These are phyloP conservation scores for Phytophthora capsici DNA, from an alignment of 352 stramenopile genomes.

Conservation along the genomic window DNA sequence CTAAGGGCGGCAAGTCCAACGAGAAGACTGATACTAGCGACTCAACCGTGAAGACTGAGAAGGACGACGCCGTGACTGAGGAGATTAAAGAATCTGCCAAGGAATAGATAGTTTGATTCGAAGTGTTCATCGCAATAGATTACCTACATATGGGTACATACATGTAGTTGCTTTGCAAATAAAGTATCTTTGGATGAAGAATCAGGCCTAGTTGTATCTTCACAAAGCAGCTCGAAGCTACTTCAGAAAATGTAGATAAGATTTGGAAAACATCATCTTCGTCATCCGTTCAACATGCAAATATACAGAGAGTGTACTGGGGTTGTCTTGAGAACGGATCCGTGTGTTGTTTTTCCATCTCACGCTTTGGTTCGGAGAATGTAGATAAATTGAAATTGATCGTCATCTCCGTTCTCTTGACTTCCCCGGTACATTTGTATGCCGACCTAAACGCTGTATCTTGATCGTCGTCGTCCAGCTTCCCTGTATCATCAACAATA, in stretches of 20 bases:
- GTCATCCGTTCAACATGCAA: conserved; percentile 23
- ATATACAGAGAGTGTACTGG: conserved; percentile 17
- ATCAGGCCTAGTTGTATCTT: conserved; percentile 40
- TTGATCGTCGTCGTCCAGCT: conserved; percentile 1
- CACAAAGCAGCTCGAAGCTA: conserved; percentile 27
- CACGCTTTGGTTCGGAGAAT: conserved; percentile 58
- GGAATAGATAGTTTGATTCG: conserved; percentile 8
- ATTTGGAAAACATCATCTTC: conserved; percentile 75
- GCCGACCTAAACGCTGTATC: not conserved
- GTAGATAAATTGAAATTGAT: conserved; percentile 69
- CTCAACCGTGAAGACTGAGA: not conserved
- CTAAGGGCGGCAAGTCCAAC: conserved; percentile 26
- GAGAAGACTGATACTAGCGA: conserved; percentile 19
- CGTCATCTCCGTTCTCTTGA: conserved; percentile 64
- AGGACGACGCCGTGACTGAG: conserved; percentile 9
- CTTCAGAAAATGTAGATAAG: conserved; percentile 79
- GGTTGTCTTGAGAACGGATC: conserved; percentile 36
- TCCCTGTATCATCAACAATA: conserved; percentile 30
- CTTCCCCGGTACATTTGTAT: conserved; percentile 9
- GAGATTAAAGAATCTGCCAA: conserved; percentile 15
- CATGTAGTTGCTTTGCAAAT: not conserved
- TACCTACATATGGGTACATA: conserved; percentile 12
- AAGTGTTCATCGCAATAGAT: conserved; percentile 1
- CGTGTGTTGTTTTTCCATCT: conserved; percentile 46
- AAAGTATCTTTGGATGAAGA: conserved; percentile 29